Conservation (phyloP, 805 yeast species). For the Starmera caribaea region DNA sequence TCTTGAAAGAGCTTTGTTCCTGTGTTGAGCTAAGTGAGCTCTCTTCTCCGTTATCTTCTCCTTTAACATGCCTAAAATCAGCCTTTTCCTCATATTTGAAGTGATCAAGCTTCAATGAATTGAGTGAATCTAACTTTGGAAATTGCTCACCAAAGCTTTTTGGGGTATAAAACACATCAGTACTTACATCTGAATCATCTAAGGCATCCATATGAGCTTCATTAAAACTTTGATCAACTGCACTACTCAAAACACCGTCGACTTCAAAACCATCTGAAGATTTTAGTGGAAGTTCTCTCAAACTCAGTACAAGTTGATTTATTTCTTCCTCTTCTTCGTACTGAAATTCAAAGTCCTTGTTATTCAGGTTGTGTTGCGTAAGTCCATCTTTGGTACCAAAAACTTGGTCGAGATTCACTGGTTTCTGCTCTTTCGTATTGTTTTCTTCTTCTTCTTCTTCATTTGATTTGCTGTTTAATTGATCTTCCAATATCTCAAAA, state of each 20-base stretch:
- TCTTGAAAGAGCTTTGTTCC: too few species aligned
- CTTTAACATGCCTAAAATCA: neutral
- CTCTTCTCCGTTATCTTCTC: neutral
- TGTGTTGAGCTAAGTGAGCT: too few species aligned
- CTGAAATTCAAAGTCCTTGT: neutral
- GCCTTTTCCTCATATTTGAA: neutral
- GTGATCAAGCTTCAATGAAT: neutral
- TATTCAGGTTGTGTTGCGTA: neutral
- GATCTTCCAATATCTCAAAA: slow-evolving; percentile 1
- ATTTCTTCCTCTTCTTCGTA: too few species aligned
- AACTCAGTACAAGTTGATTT: too few species aligned
- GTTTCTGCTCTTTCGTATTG: neutral
- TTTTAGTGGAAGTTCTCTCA: too few species aligned
- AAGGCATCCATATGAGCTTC: neutral
- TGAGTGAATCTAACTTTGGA: slow-evolving; percentile 2
- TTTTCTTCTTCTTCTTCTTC: neutral
- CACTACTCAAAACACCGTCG: neutral
- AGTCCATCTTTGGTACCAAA: neutral
- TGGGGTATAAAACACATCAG: slow-evolving; percentile 15
- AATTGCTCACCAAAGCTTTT: slow-evolving; percentile 9
- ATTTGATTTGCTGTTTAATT: neutral
- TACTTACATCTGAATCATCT: slow-evolving; percentile 1
- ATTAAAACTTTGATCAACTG: neutral
- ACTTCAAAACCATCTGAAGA: too few species aligned
- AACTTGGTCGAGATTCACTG: neutral